A percentile compares a stretch with the other conserved stretches of the same genome.
Conservation (phyloP, 2,329 filamentous ascomycete genomes). For the Colletotrichum truncatum region DNA sequence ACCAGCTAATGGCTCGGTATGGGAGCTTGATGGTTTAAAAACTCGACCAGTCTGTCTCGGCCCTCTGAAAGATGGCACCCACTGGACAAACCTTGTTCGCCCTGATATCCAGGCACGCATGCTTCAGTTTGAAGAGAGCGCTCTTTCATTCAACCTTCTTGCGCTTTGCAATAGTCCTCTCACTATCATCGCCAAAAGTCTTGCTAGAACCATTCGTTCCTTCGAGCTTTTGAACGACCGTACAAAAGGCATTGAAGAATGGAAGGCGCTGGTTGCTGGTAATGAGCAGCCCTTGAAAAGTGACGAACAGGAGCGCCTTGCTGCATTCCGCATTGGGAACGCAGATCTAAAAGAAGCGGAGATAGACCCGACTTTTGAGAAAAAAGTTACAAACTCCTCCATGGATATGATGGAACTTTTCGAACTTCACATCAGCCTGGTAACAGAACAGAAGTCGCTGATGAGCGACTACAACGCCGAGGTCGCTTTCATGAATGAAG, state of each 20-base stretch:
- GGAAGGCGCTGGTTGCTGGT: constrained; percentile 2
- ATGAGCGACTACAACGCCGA: constrained; percentile 60
- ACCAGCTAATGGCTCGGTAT: constrained; percentile 76
- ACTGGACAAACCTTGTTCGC: constrained; percentile 75
- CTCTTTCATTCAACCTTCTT: constrained; percentile 80
- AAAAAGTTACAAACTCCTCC: constrained; percentile 6
- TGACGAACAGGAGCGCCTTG: constrained; percentile 35
- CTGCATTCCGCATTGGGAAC: constrained; percentile 40
- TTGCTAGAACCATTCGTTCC: constrained; percentile 53
- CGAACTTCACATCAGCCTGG: constrained; percentile 48
- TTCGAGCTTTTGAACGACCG: constrained; percentile 48
- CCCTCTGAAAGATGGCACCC: constrained; percentile 40
- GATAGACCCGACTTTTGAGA: constrained; percentile 21
- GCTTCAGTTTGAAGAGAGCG: constrained; percentile 69
- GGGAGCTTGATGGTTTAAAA: constrained; percentile 90
- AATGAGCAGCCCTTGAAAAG: constrained; percentile 33
- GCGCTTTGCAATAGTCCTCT: constrained; percentile 77
- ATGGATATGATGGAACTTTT: constrained; percentile 38
- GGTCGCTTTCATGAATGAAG: constrained; percentile 51
- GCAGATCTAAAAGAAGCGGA: constrained; percentile 35
- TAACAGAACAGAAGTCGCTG: constrained; percentile 50
- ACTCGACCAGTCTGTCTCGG: constrained; percentile 74
- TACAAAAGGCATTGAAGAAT: constrained; percentile 40
- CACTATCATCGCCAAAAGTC: constrained; percentile 53
- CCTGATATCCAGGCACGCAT: constrained; percentile 75